A percentile compares a stretch with the other conserved stretches of the same genome.
Evolutionary conservation across 116 monocot genomes (phyloP).

Genomic region (Zostera marina): DNA sequence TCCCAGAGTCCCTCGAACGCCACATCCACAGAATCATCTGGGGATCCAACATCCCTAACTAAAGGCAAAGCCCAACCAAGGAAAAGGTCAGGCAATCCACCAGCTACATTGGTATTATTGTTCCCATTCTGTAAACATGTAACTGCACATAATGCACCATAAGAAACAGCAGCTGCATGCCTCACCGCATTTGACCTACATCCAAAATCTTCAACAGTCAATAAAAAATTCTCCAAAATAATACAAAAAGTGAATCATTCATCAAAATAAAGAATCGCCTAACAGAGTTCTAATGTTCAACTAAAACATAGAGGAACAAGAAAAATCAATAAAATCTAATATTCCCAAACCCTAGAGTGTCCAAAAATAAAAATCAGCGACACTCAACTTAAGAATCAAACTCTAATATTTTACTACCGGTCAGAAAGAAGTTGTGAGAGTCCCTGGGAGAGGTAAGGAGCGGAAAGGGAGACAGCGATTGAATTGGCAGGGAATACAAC

Average conservation of each 20-base stretch:
- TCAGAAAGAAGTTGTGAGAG: conserved; percentile 76
- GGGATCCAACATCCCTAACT: conserved; percentile 20
- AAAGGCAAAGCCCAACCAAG: conserved; percentile 69
- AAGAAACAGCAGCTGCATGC: conserved; percentile 51
- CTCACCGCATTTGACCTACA: conserved; percentile 62
- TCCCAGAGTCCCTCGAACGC: conserved; percentile 53
- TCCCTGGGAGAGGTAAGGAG: conserved; percentile 58
- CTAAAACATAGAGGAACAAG: too few relatives aligned
- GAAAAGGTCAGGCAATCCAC: conserved; percentile 39
- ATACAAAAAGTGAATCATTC: too few relatives aligned
- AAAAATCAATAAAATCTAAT: too few relatives aligned
- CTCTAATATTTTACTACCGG: conserved; percentile 18
- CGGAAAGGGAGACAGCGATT: conserved; percentile 42
- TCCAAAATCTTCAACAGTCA: conserved; percentile 1
- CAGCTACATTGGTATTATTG: conserved; percentile 13
- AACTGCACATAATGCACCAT: conserved; percentile 55
- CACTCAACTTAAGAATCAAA: not conserved
- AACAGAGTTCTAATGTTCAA: too few relatives aligned
- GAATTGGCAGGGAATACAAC: conserved; percentile 62
- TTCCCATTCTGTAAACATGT: conserved; percentile 28
- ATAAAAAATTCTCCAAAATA: not conserved
- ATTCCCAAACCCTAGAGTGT: too few relatives aligned
- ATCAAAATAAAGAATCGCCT: too few relatives aligned
- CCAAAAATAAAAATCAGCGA: not conserved
- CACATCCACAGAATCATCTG: conserved; percentile 24